phyloP scores from a whole-genome alignment of 768 basidiomycete genomes.

The Flagelloscypha sp. region DNA sequence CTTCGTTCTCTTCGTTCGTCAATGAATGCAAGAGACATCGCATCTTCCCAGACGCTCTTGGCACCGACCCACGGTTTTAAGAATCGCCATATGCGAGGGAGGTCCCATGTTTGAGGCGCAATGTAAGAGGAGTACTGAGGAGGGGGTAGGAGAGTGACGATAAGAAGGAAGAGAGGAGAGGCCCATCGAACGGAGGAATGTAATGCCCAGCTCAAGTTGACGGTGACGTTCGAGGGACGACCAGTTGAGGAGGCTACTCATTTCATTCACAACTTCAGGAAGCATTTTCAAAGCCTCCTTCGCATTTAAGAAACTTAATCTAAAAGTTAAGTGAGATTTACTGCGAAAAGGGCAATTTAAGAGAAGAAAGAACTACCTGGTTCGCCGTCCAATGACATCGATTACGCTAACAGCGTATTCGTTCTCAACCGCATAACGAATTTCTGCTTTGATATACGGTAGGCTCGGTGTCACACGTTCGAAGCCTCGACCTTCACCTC shows the following conservation, averaged over 20 bases:
- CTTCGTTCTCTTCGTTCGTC: too few species aligned
- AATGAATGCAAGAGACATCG: too few species aligned
- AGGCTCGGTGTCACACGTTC: neutral
- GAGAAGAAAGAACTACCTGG: too few species aligned
- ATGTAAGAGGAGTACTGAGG: neutral
- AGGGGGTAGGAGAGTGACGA: neutral
- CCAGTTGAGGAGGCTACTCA: slow-evolving; percentile 84
- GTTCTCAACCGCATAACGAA: slow-evolving; percentile 77
- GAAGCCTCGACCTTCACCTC: neutral
- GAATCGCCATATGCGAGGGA: slow-evolving; percentile 38
- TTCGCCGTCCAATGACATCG: slow-evolving; percentile 88
- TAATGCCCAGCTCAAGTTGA: slow-evolving; percentile 52
- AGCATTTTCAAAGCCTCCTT: slow-evolving; percentile 78
- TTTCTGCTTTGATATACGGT: slow-evolving; percentile 84
- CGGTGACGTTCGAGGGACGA: slow-evolving; percentile 41
- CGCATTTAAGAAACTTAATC: slow-evolving; percentile 86
- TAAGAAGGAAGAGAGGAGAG: slow-evolving; percentile 43
- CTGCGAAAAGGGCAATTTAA: too few species aligned
- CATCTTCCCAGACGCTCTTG: slow-evolving; percentile 29
- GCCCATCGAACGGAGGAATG: slow-evolving; percentile 82
- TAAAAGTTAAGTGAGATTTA: too few species aligned
- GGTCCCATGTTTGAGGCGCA: slow-evolving; percentile 11
- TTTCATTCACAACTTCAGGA: slow-evolving; percentile 84
- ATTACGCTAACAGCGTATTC: slow-evolving; percentile 92
- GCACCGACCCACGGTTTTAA: slow-evolving; percentile 34